These are phyloP conservation scores for Lolium rigidum DNA, from an alignment of 176 grass and related monocot genomes.

Conservation along the genomic window DNA sequence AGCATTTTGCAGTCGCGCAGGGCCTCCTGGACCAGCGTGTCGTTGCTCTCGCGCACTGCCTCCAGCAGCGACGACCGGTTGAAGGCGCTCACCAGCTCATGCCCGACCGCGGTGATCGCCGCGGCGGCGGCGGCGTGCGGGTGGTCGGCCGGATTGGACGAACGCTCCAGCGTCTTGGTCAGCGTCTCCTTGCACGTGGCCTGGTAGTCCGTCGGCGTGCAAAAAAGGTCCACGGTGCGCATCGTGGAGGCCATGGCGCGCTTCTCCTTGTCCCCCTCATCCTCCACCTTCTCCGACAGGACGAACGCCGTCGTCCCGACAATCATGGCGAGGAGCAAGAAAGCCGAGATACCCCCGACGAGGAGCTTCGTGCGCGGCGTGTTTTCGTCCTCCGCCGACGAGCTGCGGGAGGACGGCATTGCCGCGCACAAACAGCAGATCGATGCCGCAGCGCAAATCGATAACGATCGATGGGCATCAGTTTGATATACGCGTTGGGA, in stretches of 20 bases:
- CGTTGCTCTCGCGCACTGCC: conserved; percentile 53
- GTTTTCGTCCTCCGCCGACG: conserved; percentile 22
- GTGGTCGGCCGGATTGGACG: conserved; percentile 31
- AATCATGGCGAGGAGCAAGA: conserved; percentile 62
- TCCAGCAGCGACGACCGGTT: conserved; percentile 55
- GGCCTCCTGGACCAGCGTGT: conserved; percentile 56
- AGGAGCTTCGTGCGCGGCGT: conserved; percentile 43
- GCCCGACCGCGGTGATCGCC: conserved; percentile 45
- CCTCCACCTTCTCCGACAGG: conserved; percentile 29
- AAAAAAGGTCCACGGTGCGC: conserved; percentile 79
- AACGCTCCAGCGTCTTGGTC: conserved; percentile 36
- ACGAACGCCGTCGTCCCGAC: conserved; percentile 61
- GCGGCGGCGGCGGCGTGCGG: conserved; percentile 66
- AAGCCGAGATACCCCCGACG: conserved; percentile 43
- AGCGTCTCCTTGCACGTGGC: conserved; percentile 65
- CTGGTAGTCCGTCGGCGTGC: conserved; percentile 76
- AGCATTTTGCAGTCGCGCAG: conserved; percentile 63
- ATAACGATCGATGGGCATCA: conserved; percentile 10
- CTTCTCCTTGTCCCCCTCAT: neutral
- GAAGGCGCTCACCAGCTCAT: conserved; percentile 56
- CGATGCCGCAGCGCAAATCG: neutral
- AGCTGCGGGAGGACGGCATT: conserved; percentile 34
- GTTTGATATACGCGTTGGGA: conserved; percentile 25
- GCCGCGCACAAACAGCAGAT: conserved; percentile 9
- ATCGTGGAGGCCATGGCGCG: conserved; percentile 51